Evolutionary conservation across 176 grass and related monocot genomes (phyloP).

Genomic region (Canna indica): DNA sequence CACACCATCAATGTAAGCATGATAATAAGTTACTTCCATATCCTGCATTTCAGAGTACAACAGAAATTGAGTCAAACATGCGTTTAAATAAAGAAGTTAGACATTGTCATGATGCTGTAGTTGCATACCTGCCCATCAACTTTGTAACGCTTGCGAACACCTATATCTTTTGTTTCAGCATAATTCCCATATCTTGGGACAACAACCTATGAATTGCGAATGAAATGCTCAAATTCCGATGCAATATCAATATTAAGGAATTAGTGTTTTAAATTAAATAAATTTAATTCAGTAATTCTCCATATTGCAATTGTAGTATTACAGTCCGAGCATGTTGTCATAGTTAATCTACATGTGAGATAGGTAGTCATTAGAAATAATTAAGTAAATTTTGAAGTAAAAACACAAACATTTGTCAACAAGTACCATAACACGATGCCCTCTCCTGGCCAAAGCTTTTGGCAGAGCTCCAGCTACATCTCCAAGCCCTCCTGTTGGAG

Average conservation of each 20-base stretch:
- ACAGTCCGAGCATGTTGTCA: neutral
- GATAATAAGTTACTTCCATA: conserved; percentile 76
- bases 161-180: conserved; percentile 51
- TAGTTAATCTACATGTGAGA: neutral
- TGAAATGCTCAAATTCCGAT: neutral
- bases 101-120: neutral
- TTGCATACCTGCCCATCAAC: conserved; percentile 60
- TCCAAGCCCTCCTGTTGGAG: conserved; percentile 71
- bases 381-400: neutral
- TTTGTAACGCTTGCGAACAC: conserved; percentile 54
- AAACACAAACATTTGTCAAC: conserved; percentile 13
- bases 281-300: neutral
- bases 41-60: conserved; percentile 35
- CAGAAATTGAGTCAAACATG: neutral
- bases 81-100: neutral
- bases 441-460: conserved; percentile 92
- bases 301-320: neutral
- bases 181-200: conserved; percentile 81
- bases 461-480: conserved; percentile 87
- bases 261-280: too few species aligned
- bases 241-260: neutral
- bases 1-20: conserved; percentile 84
- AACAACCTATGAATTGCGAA: conserved; percentile 44
- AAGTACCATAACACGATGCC: conserved; percentile 90
- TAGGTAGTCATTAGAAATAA: neutral